These are phyloP conservation scores for Hyaloscypha variabilis DNA, from an alignment of 495 filamentous ascomycete genomes.

Conservation along the genomic window DNA sequence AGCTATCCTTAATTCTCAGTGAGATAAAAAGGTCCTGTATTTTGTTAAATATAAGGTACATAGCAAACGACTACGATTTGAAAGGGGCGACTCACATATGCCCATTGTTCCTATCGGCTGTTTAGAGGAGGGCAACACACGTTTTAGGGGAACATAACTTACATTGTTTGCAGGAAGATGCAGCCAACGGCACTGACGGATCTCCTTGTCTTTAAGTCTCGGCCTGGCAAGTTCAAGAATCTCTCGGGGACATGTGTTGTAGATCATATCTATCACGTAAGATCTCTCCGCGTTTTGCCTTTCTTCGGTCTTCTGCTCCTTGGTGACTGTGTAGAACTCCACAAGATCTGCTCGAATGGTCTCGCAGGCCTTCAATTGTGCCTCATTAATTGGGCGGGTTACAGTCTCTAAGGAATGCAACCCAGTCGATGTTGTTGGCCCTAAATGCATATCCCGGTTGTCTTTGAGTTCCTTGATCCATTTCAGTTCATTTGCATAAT, in stretches of 20 bases:
- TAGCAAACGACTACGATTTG: background rate
- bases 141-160: background rate
- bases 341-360: background rate
- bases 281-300: background rate
- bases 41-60: background rate
- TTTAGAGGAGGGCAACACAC: background rate
- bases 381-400: background rate
- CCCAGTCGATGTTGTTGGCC: background rate
- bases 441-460: background rate
- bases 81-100: background rate
- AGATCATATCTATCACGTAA: background rate
- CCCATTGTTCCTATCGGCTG: slow-evolving; percentile 3
- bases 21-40: background rate
- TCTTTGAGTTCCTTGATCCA: background rate
- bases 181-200: background rate
- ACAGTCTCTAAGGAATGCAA: background rate
- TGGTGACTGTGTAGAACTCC: slow-evolving; percentile 1
- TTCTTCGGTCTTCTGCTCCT: background rate
- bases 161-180: slow-evolving; percentile 1
- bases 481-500: background rate
- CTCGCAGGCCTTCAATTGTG: background rate
- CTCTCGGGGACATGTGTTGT: background rate
- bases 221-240: background rate
- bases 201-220: background rate
- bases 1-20: background rate